Base-by-base conservation (phyloP, 345 rosid species). In the Euphorbia peplus region DNA sequence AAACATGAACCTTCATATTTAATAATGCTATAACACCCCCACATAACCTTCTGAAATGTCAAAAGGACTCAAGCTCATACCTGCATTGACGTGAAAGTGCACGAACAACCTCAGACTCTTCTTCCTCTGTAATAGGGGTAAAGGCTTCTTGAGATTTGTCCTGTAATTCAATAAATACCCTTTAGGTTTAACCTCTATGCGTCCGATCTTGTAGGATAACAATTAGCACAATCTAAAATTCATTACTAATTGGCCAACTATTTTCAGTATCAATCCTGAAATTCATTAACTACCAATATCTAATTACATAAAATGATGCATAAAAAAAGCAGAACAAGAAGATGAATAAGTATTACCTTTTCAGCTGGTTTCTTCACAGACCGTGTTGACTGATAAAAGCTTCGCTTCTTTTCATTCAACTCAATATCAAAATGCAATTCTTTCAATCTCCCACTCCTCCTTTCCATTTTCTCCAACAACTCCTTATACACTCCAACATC, bases 121-220 rank as follows among this genome's bases (percentile, higher is more conserved):
- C 99, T 61, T 88, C 95, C 42, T 87, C 70, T 9, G 90, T 81
- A 53, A 95, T 88, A 68, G 92, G 92, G 67, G 79, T 59, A 81
- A 92, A 92, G 35, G 84, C 88, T 55, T 87, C 97, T 3, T 1
- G 66, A 63, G 90, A 91, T 74, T 78, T 76, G 74, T 79, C 79
- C 93, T 84, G 77, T 68, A 78, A 48, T 78, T 47, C 64, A 72
- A 78, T 41, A 28, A 76, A 16, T 24, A 53, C 35, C 37, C 26
- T n/a, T 55, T 42, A 42, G 56, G 8, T 52, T 52, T 19, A 22
- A 63, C 55, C 19, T 14, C 37, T 41, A 25, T 41, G 11, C 14
- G 14, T 44, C 47, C 53, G n/a, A 10, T 30, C 14, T 24, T 24
- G 22, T 21, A 35, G 3, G 16, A n/a, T 13, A 29, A 54, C 70